A percentile compares a stretch with the other conserved stretches of the same genome.
Conservation (phyloP, 1,284 basidiomycete genomes). For the Moniliophthora roreri region DNA sequence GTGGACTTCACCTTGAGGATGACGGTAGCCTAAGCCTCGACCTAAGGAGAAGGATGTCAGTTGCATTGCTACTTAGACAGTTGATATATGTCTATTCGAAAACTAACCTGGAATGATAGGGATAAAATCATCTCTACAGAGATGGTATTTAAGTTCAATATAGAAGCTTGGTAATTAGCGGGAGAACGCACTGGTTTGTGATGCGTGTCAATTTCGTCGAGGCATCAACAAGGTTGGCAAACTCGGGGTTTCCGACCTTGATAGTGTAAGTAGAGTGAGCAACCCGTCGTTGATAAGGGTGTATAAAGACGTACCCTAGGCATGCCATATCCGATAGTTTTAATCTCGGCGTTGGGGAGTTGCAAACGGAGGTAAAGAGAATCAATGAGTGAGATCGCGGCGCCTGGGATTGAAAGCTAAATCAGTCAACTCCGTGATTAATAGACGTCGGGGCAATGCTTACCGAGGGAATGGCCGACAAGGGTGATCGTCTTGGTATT, state of each 20-base stretch:
- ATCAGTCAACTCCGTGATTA: neutral
- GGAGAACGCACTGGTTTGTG: slow-evolving; percentile 40
- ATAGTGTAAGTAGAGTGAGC: neutral
- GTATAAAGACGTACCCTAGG: slow-evolving; percentile 44
- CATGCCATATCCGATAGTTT: slow-evolving; percentile 47
- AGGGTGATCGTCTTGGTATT: slow-evolving; percentile 42
- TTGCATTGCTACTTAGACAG: neutral
- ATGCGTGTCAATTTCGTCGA: slow-evolving; percentile 43
- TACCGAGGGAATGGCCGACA: slow-evolving; percentile 58
- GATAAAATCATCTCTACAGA: slow-evolving; percentile 38
- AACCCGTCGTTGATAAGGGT: neutral
- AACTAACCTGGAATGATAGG: slow-evolving; percentile 43
- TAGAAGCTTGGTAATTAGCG: slow-evolving; percentile 20
- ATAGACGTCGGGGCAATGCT: neutral
- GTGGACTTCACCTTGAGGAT: slow-evolving; percentile 60
- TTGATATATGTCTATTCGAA: neutral
- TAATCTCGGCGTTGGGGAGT: slow-evolving; percentile 29
- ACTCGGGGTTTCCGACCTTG: slow-evolving; percentile 62
- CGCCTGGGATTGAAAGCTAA: slow-evolving; percentile 28
- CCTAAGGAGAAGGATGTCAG: slow-evolving; percentile 24
- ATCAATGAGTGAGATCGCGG: slow-evolving; percentile 50
- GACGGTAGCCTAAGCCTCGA: slow-evolving; percentile 50
- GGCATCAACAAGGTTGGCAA: slow-evolving; percentile 57
- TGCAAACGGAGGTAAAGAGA: slow-evolving; percentile 33
- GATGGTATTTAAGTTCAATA: slow-evolving; percentile 10